Evolutionary conservation across 768 basidiomycete species (phyloP).

Genomic region (Kwoniella europaea): DNA sequence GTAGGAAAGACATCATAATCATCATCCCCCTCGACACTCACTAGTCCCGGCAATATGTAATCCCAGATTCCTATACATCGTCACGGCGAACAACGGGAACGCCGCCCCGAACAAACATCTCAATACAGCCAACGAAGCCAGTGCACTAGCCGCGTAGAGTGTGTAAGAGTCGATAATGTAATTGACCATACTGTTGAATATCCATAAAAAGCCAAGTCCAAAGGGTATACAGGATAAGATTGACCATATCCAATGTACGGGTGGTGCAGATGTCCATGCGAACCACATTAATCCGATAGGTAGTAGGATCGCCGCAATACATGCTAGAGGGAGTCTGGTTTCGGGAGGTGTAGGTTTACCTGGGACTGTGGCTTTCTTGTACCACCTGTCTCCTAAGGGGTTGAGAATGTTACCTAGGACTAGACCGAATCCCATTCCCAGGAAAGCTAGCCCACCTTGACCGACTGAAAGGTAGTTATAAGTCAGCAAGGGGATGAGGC

Average conservation of each 20-base stretch:
- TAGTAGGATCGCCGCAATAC: conserved; percentile 64
- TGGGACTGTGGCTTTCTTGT: conserved; percentile 62
- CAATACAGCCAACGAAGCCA: conserved; percentile 69
- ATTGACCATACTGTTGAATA: conserved; percentile 67
- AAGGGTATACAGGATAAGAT: conserved; percentile 70
- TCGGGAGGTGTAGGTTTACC: conserved; percentile 63
- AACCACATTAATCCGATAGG: conserved; percentile 66
- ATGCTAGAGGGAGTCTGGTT: conserved; percentile 69
- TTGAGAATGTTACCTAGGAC: conserved; percentile 64
- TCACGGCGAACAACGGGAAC: conserved; percentile 62
- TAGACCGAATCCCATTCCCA: conserved; percentile 69
- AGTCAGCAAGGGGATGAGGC: neutral
- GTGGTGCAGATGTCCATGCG: conserved; percentile 62
- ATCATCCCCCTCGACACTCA: conserved; percentile 11
- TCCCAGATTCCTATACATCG: conserved; percentile 38
- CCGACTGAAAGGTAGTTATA: conserved; percentile 59
- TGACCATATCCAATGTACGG: conserved; percentile 68
- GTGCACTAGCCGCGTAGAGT: conserved; percentile 68
- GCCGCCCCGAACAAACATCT: conserved; percentile 67
- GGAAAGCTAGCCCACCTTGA: conserved; percentile 68
- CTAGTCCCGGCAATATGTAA: conserved; percentile 34
- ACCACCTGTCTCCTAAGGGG: conserved; percentile 66
- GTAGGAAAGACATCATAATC: too few species aligned
- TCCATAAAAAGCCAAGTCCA: conserved; percentile 67
- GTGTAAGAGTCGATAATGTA: conserved; percentile 74